A percentile compares a stretch with the other conserved stretches of the same genome.
Evolutionary conservation across 2,329 filamentous ascomycete species (phyloP).

Genomic region (Trichoderma endophyticum): DNA sequence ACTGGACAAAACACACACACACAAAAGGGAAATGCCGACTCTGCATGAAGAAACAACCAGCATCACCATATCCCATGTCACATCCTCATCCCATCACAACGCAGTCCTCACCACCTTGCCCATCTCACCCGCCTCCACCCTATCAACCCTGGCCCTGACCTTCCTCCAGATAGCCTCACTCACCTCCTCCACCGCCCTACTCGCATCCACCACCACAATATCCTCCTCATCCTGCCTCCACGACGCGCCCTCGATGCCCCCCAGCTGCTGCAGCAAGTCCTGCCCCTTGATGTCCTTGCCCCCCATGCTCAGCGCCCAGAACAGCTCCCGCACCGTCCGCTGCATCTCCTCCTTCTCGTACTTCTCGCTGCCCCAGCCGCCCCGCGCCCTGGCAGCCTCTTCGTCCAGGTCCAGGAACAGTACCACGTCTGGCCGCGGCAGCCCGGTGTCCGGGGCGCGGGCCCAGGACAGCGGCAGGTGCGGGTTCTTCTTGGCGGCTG

Average conservation of each 20-base stretch:
- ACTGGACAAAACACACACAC: neutral
- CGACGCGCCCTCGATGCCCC: slow-evolving; percentile 25
- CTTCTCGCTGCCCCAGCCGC: slow-evolving; percentile 84
- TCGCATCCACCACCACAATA: slow-evolving; percentile 53
- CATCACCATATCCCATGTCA: neutral
- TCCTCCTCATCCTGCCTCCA: slow-evolving; percentile 53
- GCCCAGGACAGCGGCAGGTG: slow-evolving; percentile 74
- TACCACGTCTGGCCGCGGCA: slow-evolving; percentile 83
- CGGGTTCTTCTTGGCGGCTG: slow-evolving; percentile 77
- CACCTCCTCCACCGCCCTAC: slow-evolving; percentile 54
- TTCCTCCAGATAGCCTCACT: slow-evolving; percentile 53
- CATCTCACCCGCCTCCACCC: slow-evolving; percentile 49
- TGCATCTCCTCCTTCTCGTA: slow-evolving; percentile 89
- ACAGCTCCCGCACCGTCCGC: slow-evolving; percentile 70
- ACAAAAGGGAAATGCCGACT: neutral
- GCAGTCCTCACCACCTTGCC: slow-evolving; percentile 43
- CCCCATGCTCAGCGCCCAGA: slow-evolving; percentile 55
- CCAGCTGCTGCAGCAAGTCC: slow-evolving; percentile 24
- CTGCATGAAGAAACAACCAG: neutral
- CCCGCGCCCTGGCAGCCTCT: slow-evolving; percentile 67
- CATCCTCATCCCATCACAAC: neutral
- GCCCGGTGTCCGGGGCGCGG: slow-evolving; percentile 75
- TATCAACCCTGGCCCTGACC: slow-evolving; percentile 45
- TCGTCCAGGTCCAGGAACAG: slow-evolving; percentile 82
- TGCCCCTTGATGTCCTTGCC: slow-evolving; percentile 36